A percentile compares a stretch with the other conserved stretches of the same genome.
Conservation (phyloP, 1,284 basidiomycete species). For the Ceraceosorus bombacis region DNA sequence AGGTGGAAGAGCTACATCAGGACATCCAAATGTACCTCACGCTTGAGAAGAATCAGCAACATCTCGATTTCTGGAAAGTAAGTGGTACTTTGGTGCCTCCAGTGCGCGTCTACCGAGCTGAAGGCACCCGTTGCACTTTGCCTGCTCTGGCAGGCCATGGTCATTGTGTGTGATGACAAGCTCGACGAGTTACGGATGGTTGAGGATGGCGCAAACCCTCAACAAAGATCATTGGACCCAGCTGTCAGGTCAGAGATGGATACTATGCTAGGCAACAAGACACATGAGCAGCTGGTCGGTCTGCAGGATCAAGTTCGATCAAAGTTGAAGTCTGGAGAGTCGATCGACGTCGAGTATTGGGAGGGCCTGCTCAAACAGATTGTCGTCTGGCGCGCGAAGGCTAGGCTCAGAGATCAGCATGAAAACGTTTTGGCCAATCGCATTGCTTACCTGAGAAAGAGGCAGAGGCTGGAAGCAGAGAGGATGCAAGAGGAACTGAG, state of each 20-base stretch:
- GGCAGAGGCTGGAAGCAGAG: conserved; percentile 86
- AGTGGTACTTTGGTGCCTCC: conserved; percentile 44
- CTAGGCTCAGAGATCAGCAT: conserved; percentile 82
- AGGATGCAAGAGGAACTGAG: conserved; percentile 66
- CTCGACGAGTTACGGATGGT: conserved; percentile 81
- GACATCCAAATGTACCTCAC: conserved; percentile 88
- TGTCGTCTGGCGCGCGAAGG: conserved; percentile 97
- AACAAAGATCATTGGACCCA: conserved; percentile 25
- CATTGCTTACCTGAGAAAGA: conserved; percentile 85
- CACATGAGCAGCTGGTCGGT: conserved; percentile 63
- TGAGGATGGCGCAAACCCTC: conserved; percentile 57
- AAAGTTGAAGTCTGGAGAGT: conserved; percentile 83
- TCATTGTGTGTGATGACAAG: conserved; percentile 87
- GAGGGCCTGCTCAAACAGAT: conserved; percentile 82
- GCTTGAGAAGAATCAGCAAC: conserved; percentile 73
- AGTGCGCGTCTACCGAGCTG: too few species aligned
- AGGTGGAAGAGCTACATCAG: conserved; percentile 84
- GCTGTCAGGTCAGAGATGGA: conserved; percentile 38
- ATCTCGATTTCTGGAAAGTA: conserved; percentile 95
- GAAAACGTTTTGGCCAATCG: conserved; percentile 93
- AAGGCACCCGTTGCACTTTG: conserved; percentile 1
- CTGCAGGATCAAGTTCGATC: conserved; percentile 78
- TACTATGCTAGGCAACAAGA: conserved; percentile 35
- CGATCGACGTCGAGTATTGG: conserved; percentile 97
- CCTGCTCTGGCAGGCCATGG: conserved; percentile 65